phyloP scores from a whole-genome alignment of 495 filamentous ascomycete genomes.

The Rhypophila decipiens region DNA sequence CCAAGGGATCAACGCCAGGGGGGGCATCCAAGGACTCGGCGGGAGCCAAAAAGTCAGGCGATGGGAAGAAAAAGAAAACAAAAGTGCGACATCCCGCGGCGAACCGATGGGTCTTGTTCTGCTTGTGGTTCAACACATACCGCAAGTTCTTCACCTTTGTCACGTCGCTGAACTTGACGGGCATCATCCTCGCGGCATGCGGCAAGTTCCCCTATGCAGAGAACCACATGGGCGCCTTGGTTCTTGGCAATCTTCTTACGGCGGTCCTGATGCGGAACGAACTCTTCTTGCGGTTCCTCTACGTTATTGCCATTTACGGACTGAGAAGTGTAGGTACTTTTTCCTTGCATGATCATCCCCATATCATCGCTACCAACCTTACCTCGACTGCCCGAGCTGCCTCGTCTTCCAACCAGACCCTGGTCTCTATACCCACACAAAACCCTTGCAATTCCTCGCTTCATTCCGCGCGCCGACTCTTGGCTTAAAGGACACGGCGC shows the following conservation, averaged over 20 bases:
- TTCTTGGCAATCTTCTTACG: constrained; percentile 35
- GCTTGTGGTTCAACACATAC: constrained; percentile 44
- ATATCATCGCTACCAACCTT: too few species aligned
- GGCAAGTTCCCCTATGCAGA: constrained; percentile 34
- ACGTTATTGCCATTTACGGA: constrained; percentile 36
- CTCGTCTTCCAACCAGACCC: too few species aligned
- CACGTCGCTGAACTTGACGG: constrained; percentile 29
- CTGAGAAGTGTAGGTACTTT: constrained; percentile 31
- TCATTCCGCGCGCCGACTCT: too few species aligned
- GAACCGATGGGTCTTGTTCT: constrained; percentile 32
- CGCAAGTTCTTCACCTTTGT: constrained; percentile 41
- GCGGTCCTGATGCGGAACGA: constrained; percentile 41
- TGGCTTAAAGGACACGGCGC: too few species aligned
- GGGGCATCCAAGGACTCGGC: too few species aligned
- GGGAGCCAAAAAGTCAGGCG: constrained; percentile 2
- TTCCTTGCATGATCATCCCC: too few species aligned
- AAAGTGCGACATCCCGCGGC: too few species aligned
- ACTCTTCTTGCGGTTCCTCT: constrained; percentile 34
- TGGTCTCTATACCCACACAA: too few species aligned
- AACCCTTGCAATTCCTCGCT: too few species aligned
- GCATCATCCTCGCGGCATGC: constrained; percentile 31
- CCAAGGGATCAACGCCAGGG: too few species aligned
- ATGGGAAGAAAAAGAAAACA: constrained; percentile 16
- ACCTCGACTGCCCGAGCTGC: too few species aligned
- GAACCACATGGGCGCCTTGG: constrained; percentile 36